phyloP scores from a whole-genome alignment of 352 stramenopile species.

The Albugo laibachii region DNA sequence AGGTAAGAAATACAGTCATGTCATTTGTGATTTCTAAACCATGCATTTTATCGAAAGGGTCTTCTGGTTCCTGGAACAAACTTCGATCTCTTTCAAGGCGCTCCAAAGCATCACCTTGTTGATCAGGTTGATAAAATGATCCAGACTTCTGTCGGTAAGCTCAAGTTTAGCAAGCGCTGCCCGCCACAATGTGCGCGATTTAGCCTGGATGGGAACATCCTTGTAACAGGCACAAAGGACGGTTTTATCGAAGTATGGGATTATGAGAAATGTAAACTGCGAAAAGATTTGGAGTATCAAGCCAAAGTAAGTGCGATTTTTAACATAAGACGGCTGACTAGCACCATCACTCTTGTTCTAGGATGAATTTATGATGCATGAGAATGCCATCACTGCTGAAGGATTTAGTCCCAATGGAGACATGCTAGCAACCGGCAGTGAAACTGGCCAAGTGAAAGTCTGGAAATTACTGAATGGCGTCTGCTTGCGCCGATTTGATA shows the following conservation, averaged over 20 bases:
- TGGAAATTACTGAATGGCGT: constrained; percentile 83
- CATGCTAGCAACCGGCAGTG: constrained; percentile 74
- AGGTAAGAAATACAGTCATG: constrained; percentile 13
- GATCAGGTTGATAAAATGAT: constrained; percentile 44
- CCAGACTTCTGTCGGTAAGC: constrained; percentile 45
- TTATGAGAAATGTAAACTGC: constrained; percentile 72
- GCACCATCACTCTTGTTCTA: not conserved
- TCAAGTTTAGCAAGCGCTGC: constrained; percentile 80
- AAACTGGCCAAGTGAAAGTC: constrained; percentile 79
- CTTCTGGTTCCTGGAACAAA: constrained; percentile 30
- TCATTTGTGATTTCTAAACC: constrained; percentile 1
- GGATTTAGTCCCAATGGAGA: constrained; percentile 74
- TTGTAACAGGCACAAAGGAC: constrained; percentile 88
- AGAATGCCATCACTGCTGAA: constrained; percentile 67
- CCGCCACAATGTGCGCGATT: constrained; percentile 74
- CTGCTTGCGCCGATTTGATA: constrained; percentile 79
- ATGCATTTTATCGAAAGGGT: constrained; percentile 16
- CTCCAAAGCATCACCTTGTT: constrained; percentile 22
- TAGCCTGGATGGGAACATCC: constrained; percentile 65
- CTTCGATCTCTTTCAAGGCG: constrained; percentile 70
- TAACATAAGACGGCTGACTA: not conserved
- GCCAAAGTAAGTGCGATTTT: constrained; percentile 18
- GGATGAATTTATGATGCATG: constrained; percentile 88
- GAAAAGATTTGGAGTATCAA: constrained; percentile 89
- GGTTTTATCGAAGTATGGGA: constrained; percentile 91